These are phyloP conservation scores for Phoenix roebelenii DNA, from an alignment of 176 grass and related monocot species.

Conservation along the genomic window DNA sequence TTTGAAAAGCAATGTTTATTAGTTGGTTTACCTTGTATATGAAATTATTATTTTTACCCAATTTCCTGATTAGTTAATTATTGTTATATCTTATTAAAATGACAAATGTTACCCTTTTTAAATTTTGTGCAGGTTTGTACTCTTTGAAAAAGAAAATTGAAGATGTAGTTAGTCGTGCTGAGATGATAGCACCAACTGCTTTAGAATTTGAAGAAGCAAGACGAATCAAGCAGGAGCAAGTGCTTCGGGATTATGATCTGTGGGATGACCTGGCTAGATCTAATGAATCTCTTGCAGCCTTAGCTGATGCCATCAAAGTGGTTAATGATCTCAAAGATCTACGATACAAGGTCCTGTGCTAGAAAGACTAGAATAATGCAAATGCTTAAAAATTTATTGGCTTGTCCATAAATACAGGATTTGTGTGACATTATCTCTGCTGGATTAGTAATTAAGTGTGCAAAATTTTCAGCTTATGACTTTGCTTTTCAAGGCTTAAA, in stretches of 20 bases:
- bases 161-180: slow-evolving; percentile 58
- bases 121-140: slow-evolving; percentile 45
- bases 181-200: slow-evolving; percentile 40
- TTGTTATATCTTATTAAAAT: not conserved
- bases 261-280: slow-evolving; percentile 72
- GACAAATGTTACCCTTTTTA: not conserved
- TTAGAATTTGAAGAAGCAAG: slow-evolving; percentile 66
- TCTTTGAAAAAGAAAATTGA: slow-evolving; percentile 79
- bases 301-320: slow-evolving; percentile 57
- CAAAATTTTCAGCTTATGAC: too few species aligned
- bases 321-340: slow-evolving; percentile 88
- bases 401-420: too few species aligned
- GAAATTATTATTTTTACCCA: not conserved
- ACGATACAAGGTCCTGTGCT: slow-evolving; percentile 69
- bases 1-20: too few species aligned
- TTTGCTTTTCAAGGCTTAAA: too few species aligned
- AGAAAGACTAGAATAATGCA: slow-evolving; percentile 8
- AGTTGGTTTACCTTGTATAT: too few species aligned
- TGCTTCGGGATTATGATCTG: slow-evolving; percentile 37
- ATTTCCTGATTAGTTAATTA: not conserved
- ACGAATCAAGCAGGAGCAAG: slow-evolving; percentile 59
- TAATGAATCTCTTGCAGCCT: slow-evolving; percentile 47
- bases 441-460: too few species aligned
- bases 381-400: not conserved
- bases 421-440: too few species aligned